Evolutionary conservation across 2,329 filamentous ascomycete species (phyloP), one percentile per base, ranked within the genome.

Genomic region (Rugonectria rugulosa): DNA sequence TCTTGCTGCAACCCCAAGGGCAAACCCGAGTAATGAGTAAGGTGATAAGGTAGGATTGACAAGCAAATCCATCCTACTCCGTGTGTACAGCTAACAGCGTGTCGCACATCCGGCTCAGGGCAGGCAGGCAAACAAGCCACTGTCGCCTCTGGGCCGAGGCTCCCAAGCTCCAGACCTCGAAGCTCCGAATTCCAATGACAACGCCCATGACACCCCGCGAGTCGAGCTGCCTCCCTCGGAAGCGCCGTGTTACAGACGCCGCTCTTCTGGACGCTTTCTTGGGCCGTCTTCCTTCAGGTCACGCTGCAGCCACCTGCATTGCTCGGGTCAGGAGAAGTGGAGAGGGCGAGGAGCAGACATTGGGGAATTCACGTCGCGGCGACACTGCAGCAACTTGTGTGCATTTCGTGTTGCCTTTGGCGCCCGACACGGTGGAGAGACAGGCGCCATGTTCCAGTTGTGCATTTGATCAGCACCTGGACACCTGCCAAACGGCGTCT

Each of bases 391-490:
- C 38, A 53, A 32, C 21, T 17, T 19, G 15, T 42, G 29, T 20
- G 17, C 21, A 10, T 32, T 32, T 36, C 23, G 19, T 27, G 20
- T 46, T 17, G 36, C 37, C 19, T 37, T 15, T n/a, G n/a, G n/a
- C n/a, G n/a, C n/a, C n/a, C n/a, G n/a, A n/a, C n/a, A n/a, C n/a
- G 26, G 41, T 56, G 53, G 34, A 51, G 46, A 54, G 46, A 36
- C 46, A 36, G 47, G 34, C 47, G 53, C 53, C 47, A 45, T 51
- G 41, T 31, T 40, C 53, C 46, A 51, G 26, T 32, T 36, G 38
- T 44, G 20, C n/a, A n/a, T n/a, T n/a, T n/a, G n/a, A n/a, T n/a
- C n/a, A n/a, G n/a, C n/a, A n/a, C n/a, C n/a, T n/a, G n/a, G n/a
- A n/a, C n/a, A n/a, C n/a, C n/a, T n/a, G n/a, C n/a, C n/a, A n/a